Conservation (phyloP, 805 yeast species). For the Pichia cephalocereana region DNA sequence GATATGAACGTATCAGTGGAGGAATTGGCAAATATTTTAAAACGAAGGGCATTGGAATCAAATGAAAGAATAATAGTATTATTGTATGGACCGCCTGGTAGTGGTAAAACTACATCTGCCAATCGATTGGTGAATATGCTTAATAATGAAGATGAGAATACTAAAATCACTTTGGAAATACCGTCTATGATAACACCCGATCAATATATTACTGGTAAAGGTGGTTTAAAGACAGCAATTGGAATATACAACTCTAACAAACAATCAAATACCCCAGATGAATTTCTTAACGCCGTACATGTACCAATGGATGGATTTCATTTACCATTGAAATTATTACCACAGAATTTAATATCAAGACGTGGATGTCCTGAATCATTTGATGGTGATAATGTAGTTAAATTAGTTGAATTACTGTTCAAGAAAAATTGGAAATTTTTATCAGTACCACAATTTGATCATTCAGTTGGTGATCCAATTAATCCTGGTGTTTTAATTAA, state of each 20-base stretch:
- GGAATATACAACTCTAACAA: not conserved
- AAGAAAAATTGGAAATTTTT: constrained; percentile 15
- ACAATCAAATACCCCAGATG: not conserved
- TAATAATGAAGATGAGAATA: not conserved
- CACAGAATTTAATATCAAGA: constrained; percentile 44
- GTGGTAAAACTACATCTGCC: constrained; percentile 73
- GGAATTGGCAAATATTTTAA: not conserved
- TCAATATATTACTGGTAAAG: not conserved
- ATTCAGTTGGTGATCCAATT: constrained; percentile 63
- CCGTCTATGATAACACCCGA: not conserved
- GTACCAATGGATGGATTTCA: constrained; percentile 78
- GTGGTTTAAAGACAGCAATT: not conserved
- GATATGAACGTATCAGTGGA: not conserved
- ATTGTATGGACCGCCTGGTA: constrained; percentile 74
- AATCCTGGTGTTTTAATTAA: constrained; percentile 40
- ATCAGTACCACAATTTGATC: constrained; percentile 66
- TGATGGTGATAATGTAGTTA: constrained; percentile 44
- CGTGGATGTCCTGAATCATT: constrained; percentile 88
- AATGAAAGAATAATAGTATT: constrained; percentile 39
- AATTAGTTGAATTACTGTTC: constrained; percentile 24
- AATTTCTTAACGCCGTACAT: constrained; percentile 30
- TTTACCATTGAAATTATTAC: constrained; percentile 40
- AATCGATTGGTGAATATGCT: constrained; percentile 29
- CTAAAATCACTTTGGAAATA: too few relatives aligned
- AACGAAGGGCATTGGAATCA: not conserved